These are phyloP conservation scores for Diutina sp. DNA, from an alignment of 1,139 yeast species.

Conservation along the genomic window DNA sequence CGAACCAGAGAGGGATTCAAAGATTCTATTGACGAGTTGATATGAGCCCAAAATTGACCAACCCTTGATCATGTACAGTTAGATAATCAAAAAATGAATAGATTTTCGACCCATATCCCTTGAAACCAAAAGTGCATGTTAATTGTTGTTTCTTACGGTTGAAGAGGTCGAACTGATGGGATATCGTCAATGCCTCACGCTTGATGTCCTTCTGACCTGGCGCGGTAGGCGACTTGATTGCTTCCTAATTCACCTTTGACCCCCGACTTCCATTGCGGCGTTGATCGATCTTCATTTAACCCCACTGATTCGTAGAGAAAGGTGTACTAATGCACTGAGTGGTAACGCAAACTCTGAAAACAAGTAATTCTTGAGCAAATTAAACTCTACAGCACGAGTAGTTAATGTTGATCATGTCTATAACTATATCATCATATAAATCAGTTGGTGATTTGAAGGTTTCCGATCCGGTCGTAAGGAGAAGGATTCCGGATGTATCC, in stretches of 20 bases:
- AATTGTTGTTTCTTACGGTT: too few relatives aligned
- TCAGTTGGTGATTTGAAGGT: not conserved
- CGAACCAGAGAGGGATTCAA: too few relatives aligned
- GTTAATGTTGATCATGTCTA: not conserved
- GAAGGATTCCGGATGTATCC: slow-evolving; percentile 64
- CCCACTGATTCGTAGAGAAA: too few relatives aligned
- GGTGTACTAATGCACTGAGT: not conserved
- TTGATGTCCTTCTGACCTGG: not conserved
- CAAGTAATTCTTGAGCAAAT: too few relatives aligned
- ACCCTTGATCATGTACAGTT: too few relatives aligned
- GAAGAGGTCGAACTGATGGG: not conserved
- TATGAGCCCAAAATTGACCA: too few relatives aligned
- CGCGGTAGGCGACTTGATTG: not conserved
- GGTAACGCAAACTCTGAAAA: too few relatives aligned
- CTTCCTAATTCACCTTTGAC: not conserved
- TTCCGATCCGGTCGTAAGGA: slow-evolving; percentile 41
- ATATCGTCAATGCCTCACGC: not conserved
- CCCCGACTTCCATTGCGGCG: not conserved
- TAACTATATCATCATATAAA: not conserved
- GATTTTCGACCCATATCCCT: too few relatives aligned
- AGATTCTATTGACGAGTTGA: too few relatives aligned
- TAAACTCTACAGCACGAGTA: not conserved
- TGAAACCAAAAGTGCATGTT: too few relatives aligned
- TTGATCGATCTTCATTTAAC: not conserved
- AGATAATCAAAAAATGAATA: too few relatives aligned